Percentiles rank a stretch among this genome's conserved stretches.
Conservation (phyloP, 805 yeast species). For the Jamesozyma hellenica region DNA sequence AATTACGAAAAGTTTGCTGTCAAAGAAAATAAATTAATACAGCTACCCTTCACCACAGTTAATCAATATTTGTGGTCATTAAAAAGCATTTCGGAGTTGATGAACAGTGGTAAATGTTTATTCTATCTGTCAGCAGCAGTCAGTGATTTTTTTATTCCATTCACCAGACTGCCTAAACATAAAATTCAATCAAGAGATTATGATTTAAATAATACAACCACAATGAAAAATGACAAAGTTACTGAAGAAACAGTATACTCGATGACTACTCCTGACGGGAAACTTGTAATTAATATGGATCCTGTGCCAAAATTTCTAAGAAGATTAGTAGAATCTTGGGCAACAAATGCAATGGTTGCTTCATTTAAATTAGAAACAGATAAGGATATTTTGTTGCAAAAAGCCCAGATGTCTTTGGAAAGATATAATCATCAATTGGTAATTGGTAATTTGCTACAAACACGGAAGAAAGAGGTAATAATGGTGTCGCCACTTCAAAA, state of each 20-base stretch:
- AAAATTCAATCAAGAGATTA: conserved; percentile 79
- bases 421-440: conserved; percentile 90
- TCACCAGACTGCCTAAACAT: conserved; percentile 77
- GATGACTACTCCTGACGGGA: conserved; percentile 39
- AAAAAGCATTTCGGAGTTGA: conserved; percentile 48
- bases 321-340: conserved; percentile 86
- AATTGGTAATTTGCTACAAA: conserved; percentile 84
- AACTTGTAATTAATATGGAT: conserved; percentile 73
- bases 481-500: conserved; percentile 43
- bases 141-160: conserved; percentile 88
- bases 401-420: conserved; percentile 68
- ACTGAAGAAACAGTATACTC: conserved; percentile 4
- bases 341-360: conserved; percentile 87
- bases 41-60: conserved; percentile 90
- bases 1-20: conserved; percentile 22
- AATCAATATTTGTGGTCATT: conserved; percentile 86
- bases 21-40: conserved; percentile 31
- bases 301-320: conserved; percentile 93
- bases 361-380: conserved; percentile 94
- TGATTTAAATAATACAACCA: conserved; percentile 18
- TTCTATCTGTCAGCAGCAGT: conserved; percentile 96
- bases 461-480: conserved; percentile 79
- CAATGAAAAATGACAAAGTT: neutral
- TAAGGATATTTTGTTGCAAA: conserved; percentile 50
- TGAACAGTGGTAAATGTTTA: conserved; percentile 53